Evolutionary conservation across 306 rosid genomes (phyloP).

Genomic region (Citrullus colocynthis): DNA sequence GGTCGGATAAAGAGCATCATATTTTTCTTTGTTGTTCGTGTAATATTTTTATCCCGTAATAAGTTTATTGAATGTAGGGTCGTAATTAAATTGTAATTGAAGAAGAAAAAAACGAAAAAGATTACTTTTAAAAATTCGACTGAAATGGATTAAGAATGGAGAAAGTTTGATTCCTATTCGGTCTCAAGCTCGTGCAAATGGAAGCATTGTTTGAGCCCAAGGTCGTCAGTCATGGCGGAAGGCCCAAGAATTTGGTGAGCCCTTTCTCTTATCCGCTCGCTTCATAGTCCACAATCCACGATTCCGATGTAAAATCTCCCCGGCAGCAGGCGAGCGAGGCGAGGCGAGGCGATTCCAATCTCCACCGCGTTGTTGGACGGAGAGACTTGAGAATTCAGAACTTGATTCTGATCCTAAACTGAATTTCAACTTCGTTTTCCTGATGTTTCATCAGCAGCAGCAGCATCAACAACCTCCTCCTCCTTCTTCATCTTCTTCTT

Average conservation of each 20-base stretch:
- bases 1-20: no score
- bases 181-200: background rate
- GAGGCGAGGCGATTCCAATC: background rate
- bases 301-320: background rate
- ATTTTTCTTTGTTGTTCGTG: no score
- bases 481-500: background rate
- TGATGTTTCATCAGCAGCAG: slow-evolving; percentile 15
- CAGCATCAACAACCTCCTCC: background rate
- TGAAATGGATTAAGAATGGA: no score
- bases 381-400: background rate
- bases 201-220: background rate
- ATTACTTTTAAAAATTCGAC: no score
- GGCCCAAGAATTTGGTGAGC: background rate
- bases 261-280: background rate
- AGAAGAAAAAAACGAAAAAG: no score
- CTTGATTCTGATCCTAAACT: background rate
- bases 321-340: background rate
- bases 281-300: background rate
- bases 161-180: no score
- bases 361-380: background rate
- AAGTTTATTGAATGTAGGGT: background rate
- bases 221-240: background rate
- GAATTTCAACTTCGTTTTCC: background rate
- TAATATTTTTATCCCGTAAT: no score
- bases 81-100: background rate